Percentiles rank a stretch among this genome's conserved stretches.
phyloP scores from a whole-genome alignment of 2,329 filamentous ascomycete species.

The Lecanicillium sp. region DNA sequence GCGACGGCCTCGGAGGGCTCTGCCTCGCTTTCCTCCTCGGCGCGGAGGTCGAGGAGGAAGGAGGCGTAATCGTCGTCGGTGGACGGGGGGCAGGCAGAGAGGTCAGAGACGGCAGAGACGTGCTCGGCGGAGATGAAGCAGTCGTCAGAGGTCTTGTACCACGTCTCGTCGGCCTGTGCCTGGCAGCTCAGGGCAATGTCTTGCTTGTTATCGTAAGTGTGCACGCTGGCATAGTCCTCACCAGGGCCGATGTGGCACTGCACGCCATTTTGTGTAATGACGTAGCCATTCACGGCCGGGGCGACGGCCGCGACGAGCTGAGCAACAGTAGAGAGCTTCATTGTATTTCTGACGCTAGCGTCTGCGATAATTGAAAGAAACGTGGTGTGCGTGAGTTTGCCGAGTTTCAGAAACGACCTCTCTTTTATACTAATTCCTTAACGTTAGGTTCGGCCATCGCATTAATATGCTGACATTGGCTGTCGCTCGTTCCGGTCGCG shows the following conservation, averaged over 20 bases:
- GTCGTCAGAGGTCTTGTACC: not conserved
- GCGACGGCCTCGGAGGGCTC: not conserved
- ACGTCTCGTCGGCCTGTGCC: not conserved
- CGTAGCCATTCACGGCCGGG: not conserved
- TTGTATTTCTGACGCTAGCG: too few relatives aligned
- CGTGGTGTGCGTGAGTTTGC: too few relatives aligned
- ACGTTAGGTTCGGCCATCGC: too few relatives aligned
- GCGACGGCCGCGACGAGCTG: not conserved
- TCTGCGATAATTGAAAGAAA: too few relatives aligned
- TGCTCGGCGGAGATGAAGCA: conserved; percentile 1
- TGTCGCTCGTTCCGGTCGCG: too few relatives aligned
- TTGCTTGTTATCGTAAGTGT: not conserved
- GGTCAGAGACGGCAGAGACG: not conserved
- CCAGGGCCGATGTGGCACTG: conserved; percentile 1
- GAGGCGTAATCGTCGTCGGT: not conserved
- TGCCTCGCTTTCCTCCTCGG: not conserved
- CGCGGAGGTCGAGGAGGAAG: not conserved
- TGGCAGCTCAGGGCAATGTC: not conserved
- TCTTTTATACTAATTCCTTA: too few relatives aligned
- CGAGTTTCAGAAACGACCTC: too few relatives aligned
- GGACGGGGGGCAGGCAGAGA: not conserved
- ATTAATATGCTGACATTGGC: too few relatives aligned
- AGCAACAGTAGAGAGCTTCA: not conserved
- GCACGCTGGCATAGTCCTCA: not conserved
- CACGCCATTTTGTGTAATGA: not conserved